Evolutionary conservation across 176 grass and related monocot genomes (phyloP).

Genomic region (Pontederia crassipes): DNA sequence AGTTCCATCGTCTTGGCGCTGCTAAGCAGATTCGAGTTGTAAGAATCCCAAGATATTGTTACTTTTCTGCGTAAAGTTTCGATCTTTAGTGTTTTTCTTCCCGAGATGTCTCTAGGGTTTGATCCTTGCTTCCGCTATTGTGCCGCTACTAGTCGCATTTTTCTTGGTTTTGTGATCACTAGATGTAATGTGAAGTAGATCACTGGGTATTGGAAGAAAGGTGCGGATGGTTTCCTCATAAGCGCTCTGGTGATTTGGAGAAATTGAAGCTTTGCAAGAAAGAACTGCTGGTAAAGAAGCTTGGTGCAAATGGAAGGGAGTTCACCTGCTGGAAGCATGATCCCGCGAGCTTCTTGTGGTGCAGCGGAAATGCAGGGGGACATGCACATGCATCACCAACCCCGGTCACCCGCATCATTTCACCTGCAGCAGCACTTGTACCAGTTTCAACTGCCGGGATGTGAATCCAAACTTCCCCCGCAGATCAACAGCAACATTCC

Average conservation of each 20-base stretch:
- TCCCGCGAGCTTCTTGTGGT: conserved; percentile 41
- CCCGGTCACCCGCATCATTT: conserved; percentile 35
- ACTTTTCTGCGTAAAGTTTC: neutral
- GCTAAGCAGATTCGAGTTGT: no score
- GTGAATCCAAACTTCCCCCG: conserved; percentile 6
- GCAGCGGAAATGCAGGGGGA: conserved; percentile 30
- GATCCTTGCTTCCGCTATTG: neutral
- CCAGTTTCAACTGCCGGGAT: neutral
- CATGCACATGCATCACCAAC: conserved; percentile 7
- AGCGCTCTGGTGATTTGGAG: neutral
- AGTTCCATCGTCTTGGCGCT: no score
- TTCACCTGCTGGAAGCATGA: conserved; percentile 27
- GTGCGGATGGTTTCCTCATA: neutral
- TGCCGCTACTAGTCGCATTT: neutral
- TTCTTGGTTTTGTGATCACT: neutral
- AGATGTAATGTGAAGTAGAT: neutral
- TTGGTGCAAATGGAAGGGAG: conserved; percentile 55
- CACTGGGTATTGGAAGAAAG: neutral
- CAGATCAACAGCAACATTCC: conserved; percentile 27
- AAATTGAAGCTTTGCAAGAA: neutral
- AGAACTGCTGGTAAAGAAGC: neutral
- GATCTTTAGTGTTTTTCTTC: neutral
- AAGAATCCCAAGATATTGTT: neutral
- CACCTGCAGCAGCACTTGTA: no score
- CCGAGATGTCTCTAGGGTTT: neutral